Evolutionary conservation across 2,329 filamentous ascomycete genomes (phyloP), one percentile per base, ranked within the genome.

Genomic region (Ceratocystis harringtonii): DNA sequence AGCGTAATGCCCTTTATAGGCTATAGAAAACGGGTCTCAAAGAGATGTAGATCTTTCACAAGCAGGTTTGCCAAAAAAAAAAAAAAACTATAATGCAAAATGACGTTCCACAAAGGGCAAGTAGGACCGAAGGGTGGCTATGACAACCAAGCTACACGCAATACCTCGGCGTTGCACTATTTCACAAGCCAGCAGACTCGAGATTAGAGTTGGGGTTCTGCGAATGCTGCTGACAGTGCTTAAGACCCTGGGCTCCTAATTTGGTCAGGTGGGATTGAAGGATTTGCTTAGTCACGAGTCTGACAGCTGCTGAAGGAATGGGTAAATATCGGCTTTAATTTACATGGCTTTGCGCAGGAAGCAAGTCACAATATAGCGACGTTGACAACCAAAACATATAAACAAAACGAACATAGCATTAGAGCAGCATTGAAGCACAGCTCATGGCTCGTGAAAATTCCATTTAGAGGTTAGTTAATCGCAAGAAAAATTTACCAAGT

Each of bases 121-220:
- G 32, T 30, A 58, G 4, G 19, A 8, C 55, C 55, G 55, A 36
- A 22, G 55, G 10, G 52, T 57, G 52, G n/a, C 52, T 57, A 25
- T 19, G 48, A 19, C 48, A 19, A 28, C 48, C 19, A 28, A 28
- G 22, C 48, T 25, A 19, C 48, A 22, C 6, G 17, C n/a, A 52
- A 52, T 52, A 32, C 55, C 55, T 58, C 55, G 55, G 55, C 55
- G 25, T 28, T 30, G 52, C 52, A 57, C 5, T 41, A 30, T 17
- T 28, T 36, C 55, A 58, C 28, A 58, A 58, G 55, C 55, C 28
- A n/a, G 30, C 28, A 36, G 28, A 4, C 28, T 7, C 19, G 36
- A 58, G n/a, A 58, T 58, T 22, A 58, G 55, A 58, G 55, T 58
- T 58, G 55, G 55, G 17, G 55, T 58, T 52, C 17, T 5, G n/a